Percentiles rank a stretch among this genome's conserved stretches.
Conservation (phyloP, 495 filamentous ascomycete species). For the Neurospora sp. region DNA sequence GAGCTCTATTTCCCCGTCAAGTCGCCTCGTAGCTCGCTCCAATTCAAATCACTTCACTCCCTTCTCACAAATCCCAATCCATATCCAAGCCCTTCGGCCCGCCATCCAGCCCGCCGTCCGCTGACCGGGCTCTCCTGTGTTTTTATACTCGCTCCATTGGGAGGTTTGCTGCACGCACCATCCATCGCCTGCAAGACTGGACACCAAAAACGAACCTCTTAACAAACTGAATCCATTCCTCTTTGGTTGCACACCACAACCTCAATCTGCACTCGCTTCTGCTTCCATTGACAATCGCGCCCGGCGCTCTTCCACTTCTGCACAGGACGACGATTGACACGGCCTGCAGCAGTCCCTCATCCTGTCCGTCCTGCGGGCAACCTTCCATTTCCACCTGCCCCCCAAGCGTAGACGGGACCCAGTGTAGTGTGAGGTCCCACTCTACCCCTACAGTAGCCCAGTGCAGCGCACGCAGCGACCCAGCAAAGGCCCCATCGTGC, state of each 20-base stretch:
- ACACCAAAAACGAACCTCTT: not conserved
- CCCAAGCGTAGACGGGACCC: not conserved
- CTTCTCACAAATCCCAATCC: not conserved
- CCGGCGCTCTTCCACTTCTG: not conserved
- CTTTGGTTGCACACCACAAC: not conserved
- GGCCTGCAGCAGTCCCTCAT: not conserved
- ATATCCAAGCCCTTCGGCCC: not conserved
- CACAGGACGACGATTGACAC: not conserved
- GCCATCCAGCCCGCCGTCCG: not conserved
- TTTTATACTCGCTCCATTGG: not conserved
- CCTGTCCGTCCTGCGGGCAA: not conserved
- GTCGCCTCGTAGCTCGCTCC: not conserved
- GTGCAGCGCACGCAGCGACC: constrained; percentile 11
- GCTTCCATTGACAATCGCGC: not conserved
- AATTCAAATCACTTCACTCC: not conserved
- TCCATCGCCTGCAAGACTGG: not conserved
- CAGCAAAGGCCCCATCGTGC: constrained; percentile 7
- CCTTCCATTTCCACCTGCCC: not conserved
- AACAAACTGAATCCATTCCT: not conserved
- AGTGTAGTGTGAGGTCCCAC: not conserved
- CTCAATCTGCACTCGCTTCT: not conserved
- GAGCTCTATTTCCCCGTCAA: not conserved
- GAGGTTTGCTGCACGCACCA: not conserved
- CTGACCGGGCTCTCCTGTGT: not conserved
- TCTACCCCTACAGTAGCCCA: not conserved